phyloP scores from a whole-genome alignment of 2,329 filamentous ascomycete genomes.

The Colletotrichum limetticola region DNA sequence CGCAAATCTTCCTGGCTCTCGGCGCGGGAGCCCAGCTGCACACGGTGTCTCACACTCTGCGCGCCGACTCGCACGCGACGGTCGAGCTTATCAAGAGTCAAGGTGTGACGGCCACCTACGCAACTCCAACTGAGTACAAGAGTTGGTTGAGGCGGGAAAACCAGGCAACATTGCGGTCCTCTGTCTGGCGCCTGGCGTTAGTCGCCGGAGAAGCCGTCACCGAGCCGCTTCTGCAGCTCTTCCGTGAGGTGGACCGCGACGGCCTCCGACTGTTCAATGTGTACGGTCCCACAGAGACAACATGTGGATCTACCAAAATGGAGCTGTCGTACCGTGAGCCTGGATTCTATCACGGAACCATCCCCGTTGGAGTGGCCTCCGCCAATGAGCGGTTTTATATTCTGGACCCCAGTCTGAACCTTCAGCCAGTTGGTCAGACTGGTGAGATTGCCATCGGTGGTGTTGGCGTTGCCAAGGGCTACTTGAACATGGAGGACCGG shows the following conservation, averaged over 20 bases:
- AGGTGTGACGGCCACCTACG: neutral
- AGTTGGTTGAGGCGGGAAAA: neutral
- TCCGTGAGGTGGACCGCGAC: slow-evolving; percentile 10
- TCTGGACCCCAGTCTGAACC: slow-evolving; percentile 46
- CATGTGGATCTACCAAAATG: slow-evolving; percentile 34
- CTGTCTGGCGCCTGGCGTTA: slow-evolving; percentile 36
- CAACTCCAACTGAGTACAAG: neutral
- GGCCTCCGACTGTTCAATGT: slow-evolving; percentile 36
- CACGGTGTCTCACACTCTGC: neutral
- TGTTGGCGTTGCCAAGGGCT: slow-evolving; percentile 45
- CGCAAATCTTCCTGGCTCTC: neutral
- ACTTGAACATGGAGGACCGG: slow-evolving; percentile 41
- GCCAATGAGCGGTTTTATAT: slow-evolving; percentile 53
- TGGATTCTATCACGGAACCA: slow-evolving; percentile 11
- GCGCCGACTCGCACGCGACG: neutral
- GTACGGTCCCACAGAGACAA: slow-evolving; percentile 46
- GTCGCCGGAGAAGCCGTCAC: slow-evolving; percentile 36
- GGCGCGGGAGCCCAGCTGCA: neutral
- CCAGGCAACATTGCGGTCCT: neutral
- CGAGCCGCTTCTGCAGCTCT: slow-evolving; percentile 18
- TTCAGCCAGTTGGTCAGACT: slow-evolving; percentile 49
- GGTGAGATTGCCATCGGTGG: slow-evolving; percentile 48
- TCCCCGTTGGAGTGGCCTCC: slow-evolving; percentile 35
- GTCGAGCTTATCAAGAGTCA: neutral
- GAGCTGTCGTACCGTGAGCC: slow-evolving; percentile 2